phyloP scores from a whole-genome alignment of 2,329 filamentous ascomycete species.

The Colletotrichum navitas region DNA sequence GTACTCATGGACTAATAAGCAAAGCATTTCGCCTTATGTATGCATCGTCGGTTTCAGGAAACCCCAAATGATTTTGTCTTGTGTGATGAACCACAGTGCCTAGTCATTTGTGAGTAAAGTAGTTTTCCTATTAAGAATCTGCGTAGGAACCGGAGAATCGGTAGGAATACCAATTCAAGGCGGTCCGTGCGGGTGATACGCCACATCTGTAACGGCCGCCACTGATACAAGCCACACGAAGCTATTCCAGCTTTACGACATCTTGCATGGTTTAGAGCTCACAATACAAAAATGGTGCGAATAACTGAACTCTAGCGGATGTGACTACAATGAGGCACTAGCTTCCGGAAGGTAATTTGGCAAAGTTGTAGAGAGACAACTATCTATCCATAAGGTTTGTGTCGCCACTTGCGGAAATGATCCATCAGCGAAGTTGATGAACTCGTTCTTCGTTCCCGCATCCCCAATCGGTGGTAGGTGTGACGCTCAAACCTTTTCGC shows the following conservation, averaged over 20 bases:
- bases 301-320: background rate
- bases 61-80: too few species aligned
- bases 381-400: background rate
- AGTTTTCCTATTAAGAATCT: too few species aligned
- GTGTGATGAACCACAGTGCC: too few species aligned
- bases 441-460: background rate
- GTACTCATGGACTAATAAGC: background rate
- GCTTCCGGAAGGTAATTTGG: background rate
- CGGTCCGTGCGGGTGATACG: too few species aligned
- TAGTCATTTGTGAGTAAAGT: too few species aligned
- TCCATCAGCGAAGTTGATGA: too few species aligned
- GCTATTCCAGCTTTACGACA: too few species aligned
- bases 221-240: too few species aligned
- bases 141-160: too few species aligned
- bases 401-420: background rate
- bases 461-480: background rate
- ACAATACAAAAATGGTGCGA: background rate
- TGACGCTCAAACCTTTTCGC: background rate
- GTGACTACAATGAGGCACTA: background rate
- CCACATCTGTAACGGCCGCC: too few species aligned
- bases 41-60: background rate
- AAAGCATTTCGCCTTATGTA: background rate
- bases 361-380: background rate
- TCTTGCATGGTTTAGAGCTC: background rate
- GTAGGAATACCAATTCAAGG: too few species aligned